Evolutionary conservation across 371 early-diverging fungal species (phyloP), one percentile per base, ranked within the genome.

Genomic region (Lichtheimia hyalospora): DNA sequence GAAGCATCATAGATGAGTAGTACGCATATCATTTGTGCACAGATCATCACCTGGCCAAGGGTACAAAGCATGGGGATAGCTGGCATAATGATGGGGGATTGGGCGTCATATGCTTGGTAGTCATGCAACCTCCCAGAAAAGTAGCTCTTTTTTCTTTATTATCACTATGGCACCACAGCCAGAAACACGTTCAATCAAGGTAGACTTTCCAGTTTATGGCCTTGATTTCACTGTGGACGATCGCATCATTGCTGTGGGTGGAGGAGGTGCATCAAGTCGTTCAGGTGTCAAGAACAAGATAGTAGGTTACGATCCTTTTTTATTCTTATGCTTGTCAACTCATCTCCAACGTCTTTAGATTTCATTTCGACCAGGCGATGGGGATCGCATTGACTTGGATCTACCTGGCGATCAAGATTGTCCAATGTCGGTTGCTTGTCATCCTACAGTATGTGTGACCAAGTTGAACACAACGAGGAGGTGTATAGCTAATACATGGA

Each of bases 271-370:
- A 46, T 56, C 84, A 10, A 78, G 82, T 2, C 71, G 74, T 12
- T 71, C 80, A 10, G 88, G 88, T 14, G 82, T 87, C 16, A 83
- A 84, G 52, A 89, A 88, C 62, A 82, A 83, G 64, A 60, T 89
- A 62, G 87, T 86, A 83, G 58, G 62, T 23, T 25, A 6, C 8
- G 24, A 12, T 41, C 21, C 20, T 34, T 34, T 42, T 34, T 34
- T 42, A 0, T 14, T 15, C 16, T 18, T 28, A 21, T 27, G 34
- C 14, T 24, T 16, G 28, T 25, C 16, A 2, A 3, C 23, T 14
- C 2, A 25, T 51, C 24, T 51, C 12, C 27, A 15, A 42, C 1
- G 16, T 12, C 12, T 52, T 6, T 52, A 75, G 75, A 54, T 64
- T 21, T 53, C 63, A 3, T 68, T 71, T 42, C 34, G 34, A 8